Percentiles rank a stretch among this genome's conserved stretches.
These are phyloP conservation scores for Hericium coralloides DNA, from an alignment of 768 basidiomycete species.

Conservation along the genomic window DNA sequence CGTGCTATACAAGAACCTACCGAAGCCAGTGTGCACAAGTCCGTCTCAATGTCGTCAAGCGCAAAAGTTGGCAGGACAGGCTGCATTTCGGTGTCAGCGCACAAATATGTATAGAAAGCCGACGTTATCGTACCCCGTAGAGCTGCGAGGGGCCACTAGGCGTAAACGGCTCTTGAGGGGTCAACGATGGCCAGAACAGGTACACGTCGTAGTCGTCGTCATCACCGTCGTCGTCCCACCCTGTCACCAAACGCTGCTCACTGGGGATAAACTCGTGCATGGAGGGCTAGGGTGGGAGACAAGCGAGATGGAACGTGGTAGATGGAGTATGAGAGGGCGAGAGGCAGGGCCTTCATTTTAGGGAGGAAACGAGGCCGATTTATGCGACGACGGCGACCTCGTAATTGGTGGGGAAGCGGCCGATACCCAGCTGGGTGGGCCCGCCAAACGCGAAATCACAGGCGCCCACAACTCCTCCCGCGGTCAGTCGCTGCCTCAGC, in stretches of 20 bases:
- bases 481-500: not conserved
- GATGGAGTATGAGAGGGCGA: not conserved
- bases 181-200: conserved; percentile 12
- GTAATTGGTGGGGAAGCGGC: not conserved
- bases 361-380: not conserved
- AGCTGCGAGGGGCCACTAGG: not conserved
- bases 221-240: not conserved
- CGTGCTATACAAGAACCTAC: too few relatives aligned
- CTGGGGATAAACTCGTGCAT: not conserved
- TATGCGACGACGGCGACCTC: not conserved
- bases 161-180: not conserved
- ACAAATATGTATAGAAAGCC: not conserved
- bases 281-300: not conserved
- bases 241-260: not conserved
- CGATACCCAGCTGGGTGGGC: not conserved
- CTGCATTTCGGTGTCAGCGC: not conserved
- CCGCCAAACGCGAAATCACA: not conserved
- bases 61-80: not conserved
- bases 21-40: too few relatives aligned
- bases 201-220: conserved; percentile 13
- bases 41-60: not conserved
- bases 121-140: not conserved
- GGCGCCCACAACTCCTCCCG: not conserved
- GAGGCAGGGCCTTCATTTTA: not conserved
- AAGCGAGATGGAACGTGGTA: not conserved